phyloP scores from a whole-genome alignment of 305 asterid species.

The Rubia tinctorum region DNA sequence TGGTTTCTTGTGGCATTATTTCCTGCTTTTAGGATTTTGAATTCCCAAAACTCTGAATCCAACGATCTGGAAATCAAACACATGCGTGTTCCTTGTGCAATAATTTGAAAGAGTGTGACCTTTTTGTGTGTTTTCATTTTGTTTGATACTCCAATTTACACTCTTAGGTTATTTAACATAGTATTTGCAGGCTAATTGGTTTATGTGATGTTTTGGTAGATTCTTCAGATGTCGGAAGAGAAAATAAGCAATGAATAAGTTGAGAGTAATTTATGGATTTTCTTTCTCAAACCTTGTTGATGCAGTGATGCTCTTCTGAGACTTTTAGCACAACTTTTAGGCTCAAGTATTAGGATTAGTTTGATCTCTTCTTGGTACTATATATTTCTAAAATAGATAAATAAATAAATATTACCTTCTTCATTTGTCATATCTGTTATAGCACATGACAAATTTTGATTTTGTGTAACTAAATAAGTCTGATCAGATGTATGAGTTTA shows the following conservation, averaged over 20 bases:
- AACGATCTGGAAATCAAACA: conserved; percentile 57
- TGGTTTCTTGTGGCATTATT: conserved; percentile 45
- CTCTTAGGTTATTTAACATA: no score
- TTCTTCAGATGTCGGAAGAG: conserved; percentile 56
- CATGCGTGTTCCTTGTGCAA: conserved; percentile 35
- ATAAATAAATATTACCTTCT: no score
- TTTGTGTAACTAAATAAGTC: no score
- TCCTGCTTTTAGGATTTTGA: conserved; percentile 71
- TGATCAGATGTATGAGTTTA: no score
- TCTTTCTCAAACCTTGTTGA: conserved; percentile 68
- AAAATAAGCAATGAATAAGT: conserved; percentile 29
- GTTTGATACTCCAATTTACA: no score
- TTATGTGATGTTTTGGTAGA: conserved; percentile 30
- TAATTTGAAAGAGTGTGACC: background rate
- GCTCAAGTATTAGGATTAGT: no score
- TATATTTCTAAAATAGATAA: no score
- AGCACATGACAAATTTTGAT: background rate
- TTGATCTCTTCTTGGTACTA: no score
- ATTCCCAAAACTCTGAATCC: conserved; percentile 70
- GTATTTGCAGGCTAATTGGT: conserved; percentile 1
- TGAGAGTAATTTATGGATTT: conserved; percentile 51
- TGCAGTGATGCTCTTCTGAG: conserved; percentile 58
- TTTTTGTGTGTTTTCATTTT: background rate
- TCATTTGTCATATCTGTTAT: no score
- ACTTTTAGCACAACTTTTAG: conserved; percentile 32